phyloP scores from a whole-genome alignment of 2,329 filamentous ascomycete species.

The Blastomyces gilchristii region DNA sequence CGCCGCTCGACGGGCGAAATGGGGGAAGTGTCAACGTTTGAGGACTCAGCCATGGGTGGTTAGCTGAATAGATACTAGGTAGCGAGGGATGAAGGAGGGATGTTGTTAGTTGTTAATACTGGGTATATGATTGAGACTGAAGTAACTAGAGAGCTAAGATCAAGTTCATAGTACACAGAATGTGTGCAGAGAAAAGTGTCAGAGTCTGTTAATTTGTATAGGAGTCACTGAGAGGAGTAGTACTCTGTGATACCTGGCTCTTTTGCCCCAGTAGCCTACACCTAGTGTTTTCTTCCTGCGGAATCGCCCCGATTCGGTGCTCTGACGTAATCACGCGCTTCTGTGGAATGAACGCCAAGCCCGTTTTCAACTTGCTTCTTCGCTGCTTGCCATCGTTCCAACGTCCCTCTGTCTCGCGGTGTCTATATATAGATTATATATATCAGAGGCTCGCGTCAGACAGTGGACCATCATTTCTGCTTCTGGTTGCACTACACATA shows the following conservation, averaged over 20 bases:
- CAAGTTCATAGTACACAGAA: background rate
- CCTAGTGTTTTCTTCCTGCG: too few relatives aligned
- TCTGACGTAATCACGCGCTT: too few relatives aligned
- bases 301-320: too few relatives aligned
- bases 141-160: background rate
- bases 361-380: too few relatives aligned
- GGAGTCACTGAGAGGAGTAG: too few relatives aligned
- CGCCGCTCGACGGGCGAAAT: conserved; percentile 48
- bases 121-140: background rate
- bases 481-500: background rate
- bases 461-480: background rate
- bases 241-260: too few relatives aligned
- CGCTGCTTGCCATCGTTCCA: too few relatives aligned
- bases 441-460: background rate
- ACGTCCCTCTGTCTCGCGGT: too few relatives aligned
- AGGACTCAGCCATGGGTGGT: conserved; percentile 5
- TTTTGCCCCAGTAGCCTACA: too few relatives aligned
- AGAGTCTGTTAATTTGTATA: too few relatives aligned
- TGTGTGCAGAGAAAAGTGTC: background rate
- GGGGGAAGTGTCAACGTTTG: conserved; percentile 45
- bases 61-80: background rate
- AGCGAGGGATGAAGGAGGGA: background rate
- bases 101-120: background rate
- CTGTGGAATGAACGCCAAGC: background rate
- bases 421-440: background rate